These are phyloP conservation scores for Fagopyrum homotropicum DNA, from an alignment of 148 eudicot species.

Conservation along the genomic window DNA sequence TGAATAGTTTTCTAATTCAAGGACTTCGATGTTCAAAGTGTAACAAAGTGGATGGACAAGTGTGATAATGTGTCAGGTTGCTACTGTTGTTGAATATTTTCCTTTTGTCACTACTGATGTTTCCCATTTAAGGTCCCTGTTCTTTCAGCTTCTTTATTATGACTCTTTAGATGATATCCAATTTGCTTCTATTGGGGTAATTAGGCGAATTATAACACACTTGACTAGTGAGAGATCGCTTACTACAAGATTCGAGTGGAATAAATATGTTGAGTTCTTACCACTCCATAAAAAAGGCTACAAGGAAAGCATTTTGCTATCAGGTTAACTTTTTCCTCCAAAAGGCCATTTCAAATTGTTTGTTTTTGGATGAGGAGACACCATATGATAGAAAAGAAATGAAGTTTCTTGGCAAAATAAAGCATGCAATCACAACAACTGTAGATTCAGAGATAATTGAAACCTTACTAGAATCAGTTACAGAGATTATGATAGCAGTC, in stretches of 20 bases:
- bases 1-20: conserved; percentile 33
- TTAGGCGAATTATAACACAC: conserved; percentile 61
- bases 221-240: conserved; percentile 39
- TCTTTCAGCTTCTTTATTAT: conserved; percentile 61
- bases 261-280: conserved; percentile 49
- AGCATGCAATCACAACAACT: conserved; percentile 54
- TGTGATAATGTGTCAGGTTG: conserved; percentile 17
- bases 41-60: conserved; percentile 35
- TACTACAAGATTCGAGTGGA: conserved; percentile 63
- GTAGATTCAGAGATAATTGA: conserved; percentile 58
- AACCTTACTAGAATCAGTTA: conserved; percentile 64
- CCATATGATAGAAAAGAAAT: conserved; percentile 38
- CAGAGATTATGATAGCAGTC: conserved; percentile 66
- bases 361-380: conserved; percentile 46
- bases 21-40: conserved; percentile 82
- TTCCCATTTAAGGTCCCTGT: conserved; percentile 40
- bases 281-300: conserved; percentile 62
- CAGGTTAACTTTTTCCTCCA: conserved; percentile 61
- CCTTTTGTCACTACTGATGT: conserved; percentile 30
- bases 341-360: conserved; percentile 39
- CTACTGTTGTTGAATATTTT: conserved; percentile 16
- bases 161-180: conserved; percentile 82
- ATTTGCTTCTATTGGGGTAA: conserved; percentile 57
- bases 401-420: conserved; percentile 58
- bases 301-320: conserved; percentile 69